Base-by-base conservation (phyloP, 2,329 filamentous ascomycete species). In the Neocucurbitaria cava region DNA sequence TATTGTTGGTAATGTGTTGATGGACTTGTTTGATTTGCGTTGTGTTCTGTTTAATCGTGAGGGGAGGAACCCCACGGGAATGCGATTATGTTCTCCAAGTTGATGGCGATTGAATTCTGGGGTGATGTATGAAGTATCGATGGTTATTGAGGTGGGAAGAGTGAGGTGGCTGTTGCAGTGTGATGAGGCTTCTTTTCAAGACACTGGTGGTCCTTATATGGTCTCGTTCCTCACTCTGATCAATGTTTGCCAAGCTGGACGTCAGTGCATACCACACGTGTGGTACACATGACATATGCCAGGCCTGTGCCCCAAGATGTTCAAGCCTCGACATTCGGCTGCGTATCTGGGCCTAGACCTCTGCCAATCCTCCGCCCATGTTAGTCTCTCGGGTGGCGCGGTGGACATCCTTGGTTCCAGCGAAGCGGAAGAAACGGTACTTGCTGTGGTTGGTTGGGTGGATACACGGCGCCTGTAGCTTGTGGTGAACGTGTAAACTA, bases 401-500 rank as follows among this genome's bases (percentile, higher is more conserved):
- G 42, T 24, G 21, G 10, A 13, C 3, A 20, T 10, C 9, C 39
- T 24, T 33, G 30, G 15, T n/a, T 7, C 10, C 38, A 3, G 15
- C 46, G 51, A 49, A 42, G 50, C 50, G 38, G 30, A 38, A 13
- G 20, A 23, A 8, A 10, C 10, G n/a, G 28, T 20, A 26, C 24
- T 20, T 33, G 13, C 6, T 20, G 17, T 49, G 42, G 47, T 49
- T 54, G 21, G 45, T 28, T 18, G 23, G 15, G 20, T 38, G 30
- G 39, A 20, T 33, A 36, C 46, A 42, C 31, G 38, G 53, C 30
- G 40, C 54, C 48, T 17, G n/a, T 13, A 28, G 17, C 18, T 21
- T 48, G 40, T 52, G 45, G 45, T 35, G 45, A 24, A 18, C 43
- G 38, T 39, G 21, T 21, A 40, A 15, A 28, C 50, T 47, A 33